phyloP scores from a whole-genome alignment of 768 basidiomycete species.

The Rhodosporidiobolus odoratus region DNA sequence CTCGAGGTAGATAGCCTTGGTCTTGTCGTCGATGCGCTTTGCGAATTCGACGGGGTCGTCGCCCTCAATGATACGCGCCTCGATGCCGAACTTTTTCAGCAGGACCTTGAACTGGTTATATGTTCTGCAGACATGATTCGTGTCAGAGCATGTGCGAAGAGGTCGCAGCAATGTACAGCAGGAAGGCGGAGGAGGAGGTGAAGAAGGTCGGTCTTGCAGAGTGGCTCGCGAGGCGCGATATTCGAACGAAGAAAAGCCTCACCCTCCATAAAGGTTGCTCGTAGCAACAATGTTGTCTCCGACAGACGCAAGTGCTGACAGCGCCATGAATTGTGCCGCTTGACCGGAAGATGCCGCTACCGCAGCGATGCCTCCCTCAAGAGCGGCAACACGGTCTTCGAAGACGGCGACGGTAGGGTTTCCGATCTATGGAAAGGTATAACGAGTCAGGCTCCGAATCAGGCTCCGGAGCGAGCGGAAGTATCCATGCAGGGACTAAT shows the following conservation, averaged over 20 bases:
- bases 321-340: constrained; percentile 68
- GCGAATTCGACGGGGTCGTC: constrained; percentile 58
- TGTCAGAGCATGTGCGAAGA: too few species aligned
- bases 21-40: constrained; percentile 67
- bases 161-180: too few species aligned
- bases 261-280: constrained; percentile 64
- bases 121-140: too few species aligned
- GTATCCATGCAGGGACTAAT: background rate
- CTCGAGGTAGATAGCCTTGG: constrained; percentile 58
- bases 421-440: too few species aligned
- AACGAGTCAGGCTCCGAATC: background rate
- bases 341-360: constrained; percentile 67
- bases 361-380: constrained; percentile 74
- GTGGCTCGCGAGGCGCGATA: too few species aligned
- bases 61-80: constrained; percentile 59
- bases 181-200: background rate
- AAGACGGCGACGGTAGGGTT: constrained; percentile 56
- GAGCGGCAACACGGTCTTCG: constrained; percentile 68
- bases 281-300: constrained; percentile 77
- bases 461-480: background rate
- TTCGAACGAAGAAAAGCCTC: background rate
- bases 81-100: constrained; percentile 43
- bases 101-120: constrained; percentile 36
- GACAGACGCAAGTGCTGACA: constrained; percentile 51
- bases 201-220: constrained; percentile 45